These are phyloP conservation scores for Pelargonium citronellum DNA, from an alignment of 441 rosid genomes.

Conservation along the genomic window DNA sequence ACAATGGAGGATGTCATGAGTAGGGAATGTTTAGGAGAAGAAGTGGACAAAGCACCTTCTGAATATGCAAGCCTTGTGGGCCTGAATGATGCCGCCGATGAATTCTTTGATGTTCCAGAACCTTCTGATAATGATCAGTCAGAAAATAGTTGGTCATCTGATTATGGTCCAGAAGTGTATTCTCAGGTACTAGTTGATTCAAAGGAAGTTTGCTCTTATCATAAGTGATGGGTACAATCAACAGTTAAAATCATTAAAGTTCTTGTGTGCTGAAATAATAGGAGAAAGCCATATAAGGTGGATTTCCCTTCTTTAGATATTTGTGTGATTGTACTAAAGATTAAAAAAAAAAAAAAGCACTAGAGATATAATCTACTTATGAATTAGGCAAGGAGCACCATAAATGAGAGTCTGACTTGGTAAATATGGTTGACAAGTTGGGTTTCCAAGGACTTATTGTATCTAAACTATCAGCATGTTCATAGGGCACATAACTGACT, in stretches of 20 bases:
- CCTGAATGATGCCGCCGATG: constrained; percentile 77
- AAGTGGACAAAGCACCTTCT: constrained; percentile 54
- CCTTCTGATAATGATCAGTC: constrained; percentile 57
- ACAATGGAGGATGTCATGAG: constrained; percentile 34
- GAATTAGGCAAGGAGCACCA: background rate
- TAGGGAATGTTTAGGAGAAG: constrained; percentile 45
- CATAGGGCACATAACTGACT: background rate
- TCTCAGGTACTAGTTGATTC: constrained; percentile 48
- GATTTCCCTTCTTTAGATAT: background rate
- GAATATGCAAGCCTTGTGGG: constrained; percentile 78
- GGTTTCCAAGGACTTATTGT: background rate
- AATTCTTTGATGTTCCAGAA: constrained; percentile 89
- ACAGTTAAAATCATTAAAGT: constrained; percentile 5
- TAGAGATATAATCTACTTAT: background rate
- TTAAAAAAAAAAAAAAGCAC: too few species aligned
- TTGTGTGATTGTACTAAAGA: background rate
- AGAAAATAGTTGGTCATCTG: constrained; percentile 66
- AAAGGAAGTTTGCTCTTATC: constrained; percentile 13
- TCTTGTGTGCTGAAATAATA: background rate
- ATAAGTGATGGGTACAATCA: constrained; percentile 11
- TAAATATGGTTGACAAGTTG: background rate
- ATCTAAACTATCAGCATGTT: constrained; percentile 2
- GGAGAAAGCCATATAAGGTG: background rate
- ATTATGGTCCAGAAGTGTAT: constrained; percentile 51
- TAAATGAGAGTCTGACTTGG: constrained; percentile 1